Base-by-base conservation (phyloP, 768 basidiomycete species). In the Termitomyces sp. region DNA sequence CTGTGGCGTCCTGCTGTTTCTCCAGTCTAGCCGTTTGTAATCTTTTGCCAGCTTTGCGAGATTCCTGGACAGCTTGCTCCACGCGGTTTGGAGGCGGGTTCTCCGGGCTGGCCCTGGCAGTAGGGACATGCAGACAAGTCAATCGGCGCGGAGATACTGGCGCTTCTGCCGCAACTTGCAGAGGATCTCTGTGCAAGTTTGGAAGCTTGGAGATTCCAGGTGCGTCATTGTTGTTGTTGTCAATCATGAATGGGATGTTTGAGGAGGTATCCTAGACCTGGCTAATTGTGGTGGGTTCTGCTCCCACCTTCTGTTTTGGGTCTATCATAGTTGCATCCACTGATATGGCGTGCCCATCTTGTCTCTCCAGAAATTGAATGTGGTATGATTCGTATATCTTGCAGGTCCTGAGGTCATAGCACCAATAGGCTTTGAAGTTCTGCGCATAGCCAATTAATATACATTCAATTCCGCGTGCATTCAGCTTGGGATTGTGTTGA, bases 361-460 rank as follows among this genome's bases (percentile, higher is more conserved):
- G 59, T 18, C 55, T 58, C 27, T 71, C 67, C 9, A 69, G 58
- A 56, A 69, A 69, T 6, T 48, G n/a, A 15, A 68, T 60, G 32
- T 69, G 61, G 43, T 59, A 67, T 0, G 65, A 64, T 2, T 52
- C 56, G 40, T 66, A 46, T 16, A 67, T 51, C 2, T 57, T 59
- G 9, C 53, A 18, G 1, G 63, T 56, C 6, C 20, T 13, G 5
- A 53, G 52, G 46, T 75, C 56, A 27, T 68, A 71, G 59, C 70
- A 67, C 16, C 61, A 48, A 48, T 70, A 76, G 0, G 65, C 69
- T 50, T 74, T 74, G 1, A 70, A 64, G 13, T 65, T 63, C 1
- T 52, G 29, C 1, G 64, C 60, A 51, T 76, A 78, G 1, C 76
- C 71, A 49, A 76, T 65, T 35, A 75, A 71, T 1, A 71, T 52